These are phyloP conservation scores for Sphagnum magellanicum DNA, from an alignment of 228 moss, liverwort and hornwort genomes.

Conservation along the genomic window DNA sequence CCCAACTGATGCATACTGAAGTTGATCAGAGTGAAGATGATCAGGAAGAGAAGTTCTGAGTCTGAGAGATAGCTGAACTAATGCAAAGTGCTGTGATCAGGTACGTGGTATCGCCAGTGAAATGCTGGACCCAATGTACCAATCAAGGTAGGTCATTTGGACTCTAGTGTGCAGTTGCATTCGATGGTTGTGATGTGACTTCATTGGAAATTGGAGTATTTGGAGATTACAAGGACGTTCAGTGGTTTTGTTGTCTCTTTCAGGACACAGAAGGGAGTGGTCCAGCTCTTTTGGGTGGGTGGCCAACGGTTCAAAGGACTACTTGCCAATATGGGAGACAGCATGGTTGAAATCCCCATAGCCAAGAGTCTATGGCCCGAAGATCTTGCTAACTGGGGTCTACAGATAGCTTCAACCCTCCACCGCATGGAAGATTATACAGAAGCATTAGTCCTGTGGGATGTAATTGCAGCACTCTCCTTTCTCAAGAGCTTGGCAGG, in stretches of 20 bases:
- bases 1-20: too few species aligned
- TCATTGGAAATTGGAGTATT: too few species aligned
- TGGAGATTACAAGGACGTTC: too few species aligned
- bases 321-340: constrained; percentile 11
- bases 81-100: constrained; percentile 17
- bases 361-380: constrained; percentile 22
- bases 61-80: too few species aligned
- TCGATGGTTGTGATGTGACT: too few species aligned
- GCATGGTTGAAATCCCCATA: constrained; percentile 6
- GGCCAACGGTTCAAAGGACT: constrained; percentile 28
- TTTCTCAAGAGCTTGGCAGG: constrained; percentile 42
- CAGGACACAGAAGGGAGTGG: constrained; percentile 91
- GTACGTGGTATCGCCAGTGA: constrained; percentile 89
- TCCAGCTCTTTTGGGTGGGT: constrained; percentile 88
- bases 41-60: too few species aligned
- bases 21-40: too few species aligned
- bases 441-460: constrained; percentile 70
- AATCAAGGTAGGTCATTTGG: constrained; percentile 67
- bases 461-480: constrained; percentile 57
- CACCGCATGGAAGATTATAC: constrained; percentile 58
- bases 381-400: constrained; percentile 43
- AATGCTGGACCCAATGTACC: constrained; percentile 97
- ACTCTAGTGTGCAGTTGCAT: neutral
- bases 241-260: neutral
- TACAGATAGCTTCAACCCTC: constrained; percentile 54